Percentiles rank a stretch among this genome's conserved stretches.
Evolutionary conservation across 2,329 filamentous ascomycete species (phyloP).

Genomic region (Epichloe sylvatica): DNA sequence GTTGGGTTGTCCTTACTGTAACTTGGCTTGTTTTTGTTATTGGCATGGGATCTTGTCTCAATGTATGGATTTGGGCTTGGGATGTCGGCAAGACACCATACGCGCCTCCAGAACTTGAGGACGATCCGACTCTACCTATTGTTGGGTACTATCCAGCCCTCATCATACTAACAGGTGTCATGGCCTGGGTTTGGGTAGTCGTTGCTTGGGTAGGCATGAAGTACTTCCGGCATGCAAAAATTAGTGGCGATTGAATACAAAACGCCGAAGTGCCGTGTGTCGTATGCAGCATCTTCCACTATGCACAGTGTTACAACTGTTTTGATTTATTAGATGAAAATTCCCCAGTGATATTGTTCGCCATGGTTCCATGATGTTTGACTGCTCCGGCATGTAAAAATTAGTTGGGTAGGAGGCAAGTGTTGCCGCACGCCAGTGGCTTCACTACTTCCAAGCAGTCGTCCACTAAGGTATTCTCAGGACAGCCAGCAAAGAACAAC

Average conservation of each 20-base stretch:
- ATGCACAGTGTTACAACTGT: too few species aligned
- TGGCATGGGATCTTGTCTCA: conserved; percentile 90
- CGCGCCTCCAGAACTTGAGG: conserved; percentile 85
- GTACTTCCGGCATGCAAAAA: conserved; percentile 95
- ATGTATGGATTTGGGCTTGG: conserved; percentile 98
- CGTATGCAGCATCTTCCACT: neutral
- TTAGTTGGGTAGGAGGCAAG: too few species aligned
- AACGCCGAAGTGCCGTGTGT: neutral
- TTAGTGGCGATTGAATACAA: conserved; percentile 44
- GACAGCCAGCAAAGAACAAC: too few species aligned
- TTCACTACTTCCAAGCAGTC: too few species aligned
- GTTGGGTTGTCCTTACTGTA: conserved; percentile 78
- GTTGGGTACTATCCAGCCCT: conserved; percentile 93
- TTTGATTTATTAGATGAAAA: too few species aligned
- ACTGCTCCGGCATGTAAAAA: too few species aligned
- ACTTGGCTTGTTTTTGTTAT: conserved; percentile 91
- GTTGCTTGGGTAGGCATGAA: conserved; percentile 99
- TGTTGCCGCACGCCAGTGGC: too few species aligned
- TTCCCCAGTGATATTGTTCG: too few species aligned
- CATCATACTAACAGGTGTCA: conserved; percentile 82
- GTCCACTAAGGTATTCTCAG: too few species aligned
- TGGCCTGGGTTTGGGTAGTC: conserved; percentile 98
- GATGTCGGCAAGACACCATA: conserved; percentile 94
- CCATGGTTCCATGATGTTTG: too few species aligned
- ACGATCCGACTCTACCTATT: conserved; percentile 87